These are phyloP conservation scores for Salix brachista DNA, from an alignment of 345 rosid genomes.

Conservation along the genomic window DNA sequence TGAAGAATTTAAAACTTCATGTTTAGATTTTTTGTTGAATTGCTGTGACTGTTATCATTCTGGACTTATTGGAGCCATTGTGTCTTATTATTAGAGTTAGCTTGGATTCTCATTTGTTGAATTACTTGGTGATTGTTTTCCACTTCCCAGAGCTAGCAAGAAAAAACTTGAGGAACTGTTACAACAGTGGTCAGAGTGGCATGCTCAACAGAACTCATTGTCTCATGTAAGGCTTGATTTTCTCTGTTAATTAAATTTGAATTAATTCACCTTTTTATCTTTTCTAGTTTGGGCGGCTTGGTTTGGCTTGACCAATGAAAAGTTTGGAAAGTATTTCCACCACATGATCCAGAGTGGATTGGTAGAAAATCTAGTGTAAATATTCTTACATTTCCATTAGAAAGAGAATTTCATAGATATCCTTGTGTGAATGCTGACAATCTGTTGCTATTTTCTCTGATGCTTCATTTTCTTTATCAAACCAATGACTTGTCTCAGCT, in stretches of 20 bases:
- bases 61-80: background rate
- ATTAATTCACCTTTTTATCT: background rate
- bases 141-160: constrained; percentile 68
- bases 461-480: background rate
- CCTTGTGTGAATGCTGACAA: background rate
- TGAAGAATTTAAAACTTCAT: constrained; percentile 3
- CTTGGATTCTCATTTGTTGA: constrained; percentile 14
- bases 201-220: constrained; percentile 51
- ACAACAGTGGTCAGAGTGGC: constrained; percentile 96
- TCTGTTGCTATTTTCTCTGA: background rate
- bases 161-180: constrained; percentile 73
- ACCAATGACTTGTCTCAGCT: constrained; percentile 6
- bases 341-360: background rate
- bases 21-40: constrained; percentile 10
- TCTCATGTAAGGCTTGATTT: constrained; percentile 36
- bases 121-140: constrained; percentile 7
- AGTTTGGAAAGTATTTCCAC: background rate
- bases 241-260: background rate
- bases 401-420: background rate
- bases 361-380: background rate
- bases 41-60: background rate
- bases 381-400: background rate
- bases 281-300: background rate
- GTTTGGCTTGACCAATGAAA: background rate
- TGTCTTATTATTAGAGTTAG: constrained; percentile 1